phyloP scores from a whole-genome alignment of 345 rosid genomes.

The Hypericum androsaemum region DNA sequence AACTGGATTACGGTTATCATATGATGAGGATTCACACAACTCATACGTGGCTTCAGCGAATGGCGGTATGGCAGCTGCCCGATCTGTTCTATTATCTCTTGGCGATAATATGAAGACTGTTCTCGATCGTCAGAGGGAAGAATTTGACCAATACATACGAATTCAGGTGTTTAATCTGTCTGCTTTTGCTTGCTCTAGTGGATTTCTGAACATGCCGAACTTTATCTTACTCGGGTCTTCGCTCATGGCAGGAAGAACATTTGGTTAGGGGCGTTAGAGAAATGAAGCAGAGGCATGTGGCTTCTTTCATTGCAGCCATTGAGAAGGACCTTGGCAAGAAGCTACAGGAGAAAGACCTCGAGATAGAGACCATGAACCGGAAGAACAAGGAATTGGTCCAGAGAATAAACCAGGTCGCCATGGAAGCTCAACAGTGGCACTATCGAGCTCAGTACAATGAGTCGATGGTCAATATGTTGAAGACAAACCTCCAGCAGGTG shows the following conservation, averaged over 20 bases:
- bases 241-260: conserved; percentile 40
- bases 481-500: conserved; percentile 55
- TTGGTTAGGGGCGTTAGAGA: conserved; percentile 46
- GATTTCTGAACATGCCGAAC: neutral
- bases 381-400: conserved; percentile 58
- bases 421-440: conserved; percentile 62
- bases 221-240: neutral
- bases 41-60: conserved; percentile 50
- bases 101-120: conserved; percentile 36
- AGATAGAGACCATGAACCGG: conserved; percentile 47
- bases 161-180: conserved; percentile 35
- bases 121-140: conserved; percentile 52
- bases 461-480: conserved; percentile 47
- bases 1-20: conserved; percentile 57
- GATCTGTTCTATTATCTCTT: conserved; percentile 37
- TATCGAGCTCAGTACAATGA: conserved; percentile 61
- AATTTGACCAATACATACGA: conserved; percentile 43
- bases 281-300: conserved; percentile 41
- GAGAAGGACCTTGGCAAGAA: conserved; percentile 50
- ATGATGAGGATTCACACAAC: conserved; percentile 62
- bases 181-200: neutral
- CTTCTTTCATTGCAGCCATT: conserved; percentile 38
- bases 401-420: conserved; percentile 41
- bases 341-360: conserved; percentile 51
- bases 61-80: conserved; percentile 31